Conservation (phyloP, 2,329 filamentous ascomycete genomes). For the Arthrobotrys pseudoclavata region DNA sequence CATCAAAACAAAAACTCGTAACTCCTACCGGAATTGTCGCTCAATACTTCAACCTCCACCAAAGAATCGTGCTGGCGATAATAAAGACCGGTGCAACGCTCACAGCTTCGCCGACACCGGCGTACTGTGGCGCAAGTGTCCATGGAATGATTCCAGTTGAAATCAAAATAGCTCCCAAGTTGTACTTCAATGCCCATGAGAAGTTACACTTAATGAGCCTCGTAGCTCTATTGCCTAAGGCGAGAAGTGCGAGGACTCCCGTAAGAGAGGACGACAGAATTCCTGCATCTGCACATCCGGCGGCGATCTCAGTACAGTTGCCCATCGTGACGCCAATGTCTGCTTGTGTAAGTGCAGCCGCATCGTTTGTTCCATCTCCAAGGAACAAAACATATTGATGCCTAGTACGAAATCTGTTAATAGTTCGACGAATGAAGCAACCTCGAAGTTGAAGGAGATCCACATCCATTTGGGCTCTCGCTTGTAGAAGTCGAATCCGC, state of each 20-base stretch:
- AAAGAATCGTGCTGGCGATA: constrained; percentile 67
- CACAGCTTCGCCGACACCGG: constrained; percentile 79
- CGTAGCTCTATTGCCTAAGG: constrained; percentile 67
- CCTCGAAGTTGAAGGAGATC: constrained; percentile 18
- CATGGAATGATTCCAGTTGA: constrained; percentile 74
- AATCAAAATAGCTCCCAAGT: constrained; percentile 76
- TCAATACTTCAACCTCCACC: constrained; percentile 53
- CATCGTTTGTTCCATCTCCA: constrained; percentile 87
- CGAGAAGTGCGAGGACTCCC: constrained; percentile 73
- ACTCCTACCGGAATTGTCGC: too few relatives aligned
- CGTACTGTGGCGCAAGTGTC: constrained; percentile 74
- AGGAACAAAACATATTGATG: constrained; percentile 74
- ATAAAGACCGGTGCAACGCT: constrained; percentile 79
- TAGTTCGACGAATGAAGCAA: constrained; percentile 16
- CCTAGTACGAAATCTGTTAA: constrained; percentile 62
- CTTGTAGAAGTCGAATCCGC: constrained; percentile 32
- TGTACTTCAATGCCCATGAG: constrained; percentile 78
- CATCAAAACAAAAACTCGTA: background rate
- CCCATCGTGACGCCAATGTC: constrained; percentile 79
- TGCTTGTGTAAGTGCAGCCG: constrained; percentile 78
- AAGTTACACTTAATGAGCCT: constrained; percentile 76
- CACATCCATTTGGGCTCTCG: constrained; percentile 12
- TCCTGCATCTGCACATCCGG: constrained; percentile 77
- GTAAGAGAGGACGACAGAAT: constrained; percentile 72
- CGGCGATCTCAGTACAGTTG: constrained; percentile 75